Base-by-base conservation (phyloP, 352 stramenopile genomes). In the Saprolegnia parasitica region DNA sequence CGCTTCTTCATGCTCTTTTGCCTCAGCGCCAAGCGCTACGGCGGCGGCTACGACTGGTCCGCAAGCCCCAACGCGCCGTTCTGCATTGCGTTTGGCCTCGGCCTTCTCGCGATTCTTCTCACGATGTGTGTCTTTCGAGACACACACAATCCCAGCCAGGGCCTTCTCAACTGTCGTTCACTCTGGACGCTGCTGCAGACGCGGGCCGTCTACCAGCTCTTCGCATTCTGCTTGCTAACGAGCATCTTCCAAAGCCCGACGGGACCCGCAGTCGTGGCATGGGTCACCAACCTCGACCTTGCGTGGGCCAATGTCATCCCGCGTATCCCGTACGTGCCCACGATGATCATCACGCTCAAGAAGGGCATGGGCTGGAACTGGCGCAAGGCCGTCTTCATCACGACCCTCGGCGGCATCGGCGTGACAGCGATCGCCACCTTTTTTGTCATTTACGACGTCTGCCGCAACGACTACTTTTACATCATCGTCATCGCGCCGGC, bases 401-500 rank as follows among this genome's bases (percentile, higher is more conserved):
- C 35, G 24, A 60, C 73, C 15, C 37, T 75, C 20, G 84, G 74
- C 4, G 70, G 81, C 39, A 68, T 84, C 40, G 70, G 73, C 5
- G 76, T 74, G 1, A 70, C 86, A n/a, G 13, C 72, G 0, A 76
- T 82, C 3, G 79, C 86, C 24, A 75, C 68, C 20, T 65, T 83
- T 26, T 81, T 83, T 73, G 85, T 78, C 5, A 78, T 78, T 1
- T 88, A 79, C 78, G 68, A 81, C 24, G 57, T 87, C n/a, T 63
- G 81, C 40, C 79, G 81, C 47, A 87, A 76, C 60, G 78, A 83
- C 46, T 88, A 78, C 76, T 83, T 88, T 62, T 88, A 78, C 79
- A 26, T 24, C 13, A 60, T 60, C 20, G 11, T 60, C 13, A 60
- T 60, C 35, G 52, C 52, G 24, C 35, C n/a, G 11, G 77, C 84